Evolutionary conservation across 2,329 filamentous ascomycete genomes (phyloP).

Genomic region (Colletotrichum sp.): DNA sequence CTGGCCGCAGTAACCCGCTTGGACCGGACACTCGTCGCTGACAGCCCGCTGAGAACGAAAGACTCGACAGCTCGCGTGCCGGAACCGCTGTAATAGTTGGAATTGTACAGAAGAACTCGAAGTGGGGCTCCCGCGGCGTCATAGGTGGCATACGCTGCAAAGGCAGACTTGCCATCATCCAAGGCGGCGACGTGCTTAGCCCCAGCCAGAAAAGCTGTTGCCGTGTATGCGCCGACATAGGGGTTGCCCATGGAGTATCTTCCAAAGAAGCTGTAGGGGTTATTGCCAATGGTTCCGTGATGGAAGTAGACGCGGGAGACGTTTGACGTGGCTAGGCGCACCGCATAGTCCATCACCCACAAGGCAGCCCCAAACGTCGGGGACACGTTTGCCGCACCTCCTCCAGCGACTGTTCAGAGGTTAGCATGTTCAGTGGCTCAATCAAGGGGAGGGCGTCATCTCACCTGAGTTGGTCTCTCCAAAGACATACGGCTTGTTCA

Average conservation of each 20-base stretch:
- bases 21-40: background rate
- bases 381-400: slow-evolving; percentile 9
- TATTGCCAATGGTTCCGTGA: slow-evolving; percentile 56
- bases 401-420: background rate
- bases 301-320: slow-evolving; percentile 47
- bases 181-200: slow-evolving; percentile 48
- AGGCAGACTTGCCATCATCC: slow-evolving; percentile 44
- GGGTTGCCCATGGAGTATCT: slow-evolving; percentile 53
- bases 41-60: background rate
- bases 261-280: slow-evolving; percentile 53
- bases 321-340: slow-evolving; percentile 4
- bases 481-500: slow-evolving; percentile 49
- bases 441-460: background rate
- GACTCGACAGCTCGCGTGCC: background rate
- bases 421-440: background rate
- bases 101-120: slow-evolving; percentile 48
- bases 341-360: slow-evolving; percentile 43
- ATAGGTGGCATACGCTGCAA: slow-evolving; percentile 53
- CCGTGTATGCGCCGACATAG: slow-evolving; percentile 55
- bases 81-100: slow-evolving; percentile 41
- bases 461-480: slow-evolving; percentile 56
- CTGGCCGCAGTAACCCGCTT: slow-evolving; percentile 5
- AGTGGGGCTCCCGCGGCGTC: background rate
- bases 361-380: slow-evolving; percentile 44
- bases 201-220: slow-evolving; percentile 48